A percentile compares a stretch with the other conserved stretches of the same genome.
These are phyloP conservation scores for Neurospora sp. DNA, from an alignment of 495 filamentous ascomycete species.

Conservation along the genomic window DNA sequence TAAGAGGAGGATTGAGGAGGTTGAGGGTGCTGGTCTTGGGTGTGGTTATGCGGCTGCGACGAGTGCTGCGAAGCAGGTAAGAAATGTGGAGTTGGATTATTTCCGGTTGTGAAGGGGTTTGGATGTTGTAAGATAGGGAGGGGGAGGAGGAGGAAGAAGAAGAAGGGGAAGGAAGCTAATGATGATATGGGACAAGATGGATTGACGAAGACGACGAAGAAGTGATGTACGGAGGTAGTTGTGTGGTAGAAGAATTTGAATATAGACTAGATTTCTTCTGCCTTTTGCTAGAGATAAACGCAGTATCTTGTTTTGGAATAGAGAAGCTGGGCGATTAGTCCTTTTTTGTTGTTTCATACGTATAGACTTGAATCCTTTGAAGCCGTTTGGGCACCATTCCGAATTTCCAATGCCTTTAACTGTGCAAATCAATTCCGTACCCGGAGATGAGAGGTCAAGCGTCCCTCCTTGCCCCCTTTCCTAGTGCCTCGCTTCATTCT, in stretches of 20 bases:
- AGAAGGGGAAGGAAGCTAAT: neutral
- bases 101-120: conserved; percentile 10
- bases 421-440: neutral
- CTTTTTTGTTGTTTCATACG: neutral
- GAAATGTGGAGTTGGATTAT: conserved; percentile 20
- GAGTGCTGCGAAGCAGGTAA: neutral
- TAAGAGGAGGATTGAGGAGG: neutral
- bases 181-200: neutral
- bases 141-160: neutral
- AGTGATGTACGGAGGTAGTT: neutral
- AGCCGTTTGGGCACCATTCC: neutral
- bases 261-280: neutral
- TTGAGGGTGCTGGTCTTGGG: neutral
- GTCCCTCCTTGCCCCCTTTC: neutral
- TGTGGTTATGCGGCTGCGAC: neutral
- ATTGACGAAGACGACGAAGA: neutral
- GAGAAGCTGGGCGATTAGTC: neutral
- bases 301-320: neutral
- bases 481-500: neutral
- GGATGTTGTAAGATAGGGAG: too few relatives aligned
- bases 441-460: neutral
- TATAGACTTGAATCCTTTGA: neutral
- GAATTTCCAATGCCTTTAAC: too few relatives aligned
- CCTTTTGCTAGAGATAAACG: neutral
- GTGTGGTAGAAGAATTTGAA: neutral